phyloP scores from a whole-genome alignment of 2,329 filamentous ascomycete genomes.

The Pseudogymnoascus sp. region DNA sequence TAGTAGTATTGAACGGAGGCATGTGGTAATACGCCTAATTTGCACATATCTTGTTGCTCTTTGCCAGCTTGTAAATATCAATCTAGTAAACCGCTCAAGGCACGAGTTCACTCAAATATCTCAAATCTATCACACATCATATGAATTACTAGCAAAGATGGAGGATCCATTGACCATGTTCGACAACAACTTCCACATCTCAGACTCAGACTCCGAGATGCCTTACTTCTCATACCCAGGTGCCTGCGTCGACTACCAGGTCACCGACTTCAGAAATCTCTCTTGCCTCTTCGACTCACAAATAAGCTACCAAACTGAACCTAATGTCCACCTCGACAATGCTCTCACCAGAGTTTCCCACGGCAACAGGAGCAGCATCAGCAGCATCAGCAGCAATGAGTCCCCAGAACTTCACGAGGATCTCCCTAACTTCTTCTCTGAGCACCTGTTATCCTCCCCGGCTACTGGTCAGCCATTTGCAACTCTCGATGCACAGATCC shows the following conservation, averaged over 20 bases:
- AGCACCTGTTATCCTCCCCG: neutral
- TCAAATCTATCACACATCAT: neutral
- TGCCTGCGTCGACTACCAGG: neutral
- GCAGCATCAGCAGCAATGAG: neutral
- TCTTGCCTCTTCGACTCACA: neutral
- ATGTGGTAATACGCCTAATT: neutral
- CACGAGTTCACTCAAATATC: neutral
- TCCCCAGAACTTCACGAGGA: neutral
- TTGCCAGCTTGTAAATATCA: neutral
- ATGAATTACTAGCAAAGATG: neutral
- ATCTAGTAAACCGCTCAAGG: neutral
- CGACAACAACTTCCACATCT: neutral
- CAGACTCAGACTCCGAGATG: neutral
- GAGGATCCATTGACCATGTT: neutral
- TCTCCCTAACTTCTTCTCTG: neutral
- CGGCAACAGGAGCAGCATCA: neutral
- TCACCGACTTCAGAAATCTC: neutral
- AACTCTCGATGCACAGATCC: neutral
- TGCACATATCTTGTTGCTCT: neutral
- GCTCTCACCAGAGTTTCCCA: neutral
- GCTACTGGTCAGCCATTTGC: neutral
- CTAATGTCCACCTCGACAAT: neutral
- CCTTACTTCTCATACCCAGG: neutral
- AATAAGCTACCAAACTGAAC: neutral
- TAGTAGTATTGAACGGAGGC: neutral